These are phyloP conservation scores for Cytospora leucostoma DNA, from an alignment of 2,329 filamentous ascomycete genomes.

Conservation along the genomic window DNA sequence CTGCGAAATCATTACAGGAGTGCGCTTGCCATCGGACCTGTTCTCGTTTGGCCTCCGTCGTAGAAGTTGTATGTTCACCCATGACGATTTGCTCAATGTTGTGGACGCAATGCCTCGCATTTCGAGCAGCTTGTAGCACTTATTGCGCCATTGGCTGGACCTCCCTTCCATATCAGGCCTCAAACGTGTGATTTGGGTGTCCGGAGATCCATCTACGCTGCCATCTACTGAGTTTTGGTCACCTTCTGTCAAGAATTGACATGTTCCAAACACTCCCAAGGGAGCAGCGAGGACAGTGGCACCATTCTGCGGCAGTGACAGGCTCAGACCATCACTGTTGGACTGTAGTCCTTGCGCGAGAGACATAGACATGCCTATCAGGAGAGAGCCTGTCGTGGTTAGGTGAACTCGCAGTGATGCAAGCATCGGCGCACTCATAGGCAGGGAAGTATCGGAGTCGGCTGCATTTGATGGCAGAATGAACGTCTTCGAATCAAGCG, in stretches of 20 bases:
- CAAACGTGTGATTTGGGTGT: conserved; percentile 50
- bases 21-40: conserved; percentile 45
- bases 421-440: conserved; percentile 40
- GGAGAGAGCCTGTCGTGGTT: conserved; percentile 56
- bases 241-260: conserved; percentile 40
- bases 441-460: conserved; percentile 33
- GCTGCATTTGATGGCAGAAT: conserved; percentile 43
- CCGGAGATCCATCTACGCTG: conserved; percentile 52
- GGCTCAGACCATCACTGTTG: conserved; percentile 46
- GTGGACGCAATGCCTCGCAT: conserved; percentile 51
- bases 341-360: conserved; percentile 50
- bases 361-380: conserved; percentile 52
- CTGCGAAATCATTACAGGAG: conserved; percentile 39
- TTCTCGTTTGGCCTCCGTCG: conserved; percentile 47
- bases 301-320: conserved; percentile 44
- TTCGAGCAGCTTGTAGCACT: conserved; percentile 53
- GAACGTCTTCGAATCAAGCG: conserved; percentile 55
- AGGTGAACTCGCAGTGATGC: conserved; percentile 57
- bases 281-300: conserved; percentile 56
- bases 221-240: conserved; percentile 40
- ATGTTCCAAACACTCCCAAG: conserved; percentile 51
- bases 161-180: conserved; percentile 44
- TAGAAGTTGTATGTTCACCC: conserved; percentile 54
- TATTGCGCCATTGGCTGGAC: conserved; percentile 50
- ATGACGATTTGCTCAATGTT: conserved; percentile 47